Conservation (phyloP, 352 stramenopile genomes). For the Aphanomyces invadans region DNA sequence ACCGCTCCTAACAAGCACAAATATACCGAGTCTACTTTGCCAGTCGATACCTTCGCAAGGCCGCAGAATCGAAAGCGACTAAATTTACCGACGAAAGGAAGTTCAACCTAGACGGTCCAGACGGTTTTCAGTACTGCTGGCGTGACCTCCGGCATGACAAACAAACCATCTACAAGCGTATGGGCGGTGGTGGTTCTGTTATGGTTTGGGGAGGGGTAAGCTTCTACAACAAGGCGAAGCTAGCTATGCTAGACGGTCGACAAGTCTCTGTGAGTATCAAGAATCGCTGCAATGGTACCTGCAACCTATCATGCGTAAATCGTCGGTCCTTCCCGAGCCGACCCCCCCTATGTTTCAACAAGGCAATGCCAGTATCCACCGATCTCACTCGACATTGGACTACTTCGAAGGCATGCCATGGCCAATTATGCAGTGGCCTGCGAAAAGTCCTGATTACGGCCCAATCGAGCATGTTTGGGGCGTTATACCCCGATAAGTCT, state of each 20-base stretch:
- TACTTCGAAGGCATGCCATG: background rate
- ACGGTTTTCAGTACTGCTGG: background rate
- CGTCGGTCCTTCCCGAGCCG: background rate
- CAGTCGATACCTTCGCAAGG: background rate
- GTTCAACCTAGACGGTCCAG: background rate
- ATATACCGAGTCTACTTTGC: background rate
- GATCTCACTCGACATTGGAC: background rate
- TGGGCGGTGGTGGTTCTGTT: background rate
- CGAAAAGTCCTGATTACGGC: background rate
- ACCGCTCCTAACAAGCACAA: conserved; percentile 9
- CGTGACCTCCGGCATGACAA: conserved; percentile 1
- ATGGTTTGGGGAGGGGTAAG: background rate
- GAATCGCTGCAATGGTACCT: background rate
- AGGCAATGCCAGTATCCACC: background rate
- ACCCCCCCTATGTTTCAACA: background rate
- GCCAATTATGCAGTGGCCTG: background rate
- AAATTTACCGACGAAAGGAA: background rate
- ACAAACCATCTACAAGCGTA: background rate
- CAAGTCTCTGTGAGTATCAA: background rate
- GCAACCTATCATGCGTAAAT: background rate
- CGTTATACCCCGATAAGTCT: background rate
- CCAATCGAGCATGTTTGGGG: background rate
- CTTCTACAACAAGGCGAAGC: background rate
- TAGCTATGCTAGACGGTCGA: background rate
- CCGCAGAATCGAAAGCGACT: conserved; percentile 21